Evolutionary conservation across 2,329 filamentous ascomycete species (phyloP), one percentile per base, ranked within the genome.

Genomic region (Colletotrichum sp.): DNA sequence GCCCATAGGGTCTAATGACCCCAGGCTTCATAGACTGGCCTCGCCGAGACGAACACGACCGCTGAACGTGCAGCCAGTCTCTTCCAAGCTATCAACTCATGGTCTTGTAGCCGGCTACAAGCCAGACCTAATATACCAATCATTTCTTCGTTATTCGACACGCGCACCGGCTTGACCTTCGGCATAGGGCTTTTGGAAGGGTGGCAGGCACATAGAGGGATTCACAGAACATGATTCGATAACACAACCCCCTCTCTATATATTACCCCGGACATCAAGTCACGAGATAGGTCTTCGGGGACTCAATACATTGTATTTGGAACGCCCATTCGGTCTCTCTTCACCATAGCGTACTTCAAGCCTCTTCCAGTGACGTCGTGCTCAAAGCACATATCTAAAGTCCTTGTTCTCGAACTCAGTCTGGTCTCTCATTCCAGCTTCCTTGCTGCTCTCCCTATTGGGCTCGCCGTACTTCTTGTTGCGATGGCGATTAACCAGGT

Each of bases 321-420:
- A 21, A 13, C n/a, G 10, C n/a, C n/a, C 6, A 13, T 21, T 21
- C 6, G 9, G 10, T 7, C n/a, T 49, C 3, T 13, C 10, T 49
- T 7, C n/a, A 21, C 10, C 3, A 5, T 16, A 4, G 6, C 1
- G 34, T 7, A 13, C 18, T 7, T 4, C 10, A 21, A 21, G 3
- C 44, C 44, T 49, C n/a, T 0, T 21, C 6, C 4, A n/a, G 44
- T 21, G n/a, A 13, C n/a, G 6, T 9, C n/a, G 18, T 9, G 10
- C 6, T 32, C 12, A 62, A 34, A 83, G 74, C 8, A 87, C 85
- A 77, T 87, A 87, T 59, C 85, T 78, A 69, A 88, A 87, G 32
- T 86, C 81, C 76, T 84, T 86, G 71, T 87, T 87, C 73, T 86
- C 82, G 73, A 86, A 86, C 77, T 86, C 83, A 1, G 85, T 87